Evolutionary conservation across 352 stramenopile genomes (phyloP).

Genomic region (Globisporangium nagaii): DNA sequence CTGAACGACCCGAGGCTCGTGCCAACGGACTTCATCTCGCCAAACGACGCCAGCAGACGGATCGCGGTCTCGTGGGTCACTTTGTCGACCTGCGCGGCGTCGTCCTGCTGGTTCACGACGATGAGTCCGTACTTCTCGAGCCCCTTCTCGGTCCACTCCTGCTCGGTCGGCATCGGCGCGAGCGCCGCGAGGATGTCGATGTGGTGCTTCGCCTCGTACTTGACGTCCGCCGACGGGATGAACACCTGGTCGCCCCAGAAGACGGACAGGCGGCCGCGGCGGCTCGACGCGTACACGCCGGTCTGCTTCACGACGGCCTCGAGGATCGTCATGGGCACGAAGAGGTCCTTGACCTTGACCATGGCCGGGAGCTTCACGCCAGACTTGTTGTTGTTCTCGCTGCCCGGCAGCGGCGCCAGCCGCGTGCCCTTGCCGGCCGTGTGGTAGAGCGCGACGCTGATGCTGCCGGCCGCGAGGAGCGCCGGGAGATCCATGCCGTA

Average conservation of each 20-base stretch:
- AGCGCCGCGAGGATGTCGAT: conserved; percentile 97
- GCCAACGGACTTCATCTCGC: conserved; percentile 93
- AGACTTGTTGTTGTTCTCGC: conserved; percentile 99
- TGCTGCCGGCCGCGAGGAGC: conserved; percentile 60
- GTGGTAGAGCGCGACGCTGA: conserved; percentile 96
- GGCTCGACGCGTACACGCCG: conserved; percentile 94
- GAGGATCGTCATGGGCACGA: conserved; percentile 95
- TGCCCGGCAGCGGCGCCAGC: conserved; percentile 93
- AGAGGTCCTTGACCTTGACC: conserved; percentile 81
- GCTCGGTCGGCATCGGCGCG: conserved; percentile 87
- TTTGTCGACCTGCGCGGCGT: conserved; percentile 96
- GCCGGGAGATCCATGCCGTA: conserved; percentile 84
- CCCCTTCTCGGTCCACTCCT: conserved; percentile 94
- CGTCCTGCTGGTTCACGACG: conserved; percentile 91
- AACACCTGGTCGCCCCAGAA: conserved; percentile 99
- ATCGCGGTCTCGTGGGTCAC: conserved; percentile 95
- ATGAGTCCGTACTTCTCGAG: conserved; percentile 99
- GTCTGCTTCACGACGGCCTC: conserved; percentile 98
- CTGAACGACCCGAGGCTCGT: conserved; percentile 96
- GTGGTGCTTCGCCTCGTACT: conserved; percentile 94
- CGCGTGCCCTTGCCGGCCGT: conserved; percentile 97
- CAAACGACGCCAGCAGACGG: conserved; percentile 89
- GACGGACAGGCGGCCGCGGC: conserved; percentile 92
- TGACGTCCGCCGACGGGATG: conserved; percentile 90
- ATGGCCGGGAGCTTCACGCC: conserved; percentile 97